Conservation (phyloP, 2,329 filamentous ascomycete species). For the Claviceps sp. region DNA sequence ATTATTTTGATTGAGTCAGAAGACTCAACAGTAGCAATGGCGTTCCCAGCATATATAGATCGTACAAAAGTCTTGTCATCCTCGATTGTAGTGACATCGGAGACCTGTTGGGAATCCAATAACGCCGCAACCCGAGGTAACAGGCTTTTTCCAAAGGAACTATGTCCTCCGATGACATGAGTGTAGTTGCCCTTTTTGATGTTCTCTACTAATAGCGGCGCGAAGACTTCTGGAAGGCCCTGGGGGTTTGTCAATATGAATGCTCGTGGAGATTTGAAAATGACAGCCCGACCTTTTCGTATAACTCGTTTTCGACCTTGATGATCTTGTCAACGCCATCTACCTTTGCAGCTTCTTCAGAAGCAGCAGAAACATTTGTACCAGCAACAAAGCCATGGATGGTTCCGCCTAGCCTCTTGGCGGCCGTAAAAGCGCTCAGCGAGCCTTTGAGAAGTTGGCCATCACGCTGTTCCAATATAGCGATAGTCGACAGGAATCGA, state of each 20-base stretch:
- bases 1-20: constrained; percentile 75
- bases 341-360: constrained; percentile 76
- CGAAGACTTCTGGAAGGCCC: constrained; percentile 88
- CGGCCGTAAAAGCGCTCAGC: constrained; percentile 73
- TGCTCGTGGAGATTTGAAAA: background rate
- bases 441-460: constrained; percentile 76
- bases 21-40: constrained; percentile 90
- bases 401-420: constrained; percentile 70
- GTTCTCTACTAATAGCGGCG: constrained; percentile 87
- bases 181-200: constrained; percentile 93
- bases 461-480: constrained; percentile 83
- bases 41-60: constrained; percentile 95
- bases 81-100: constrained; percentile 78
- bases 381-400: constrained; percentile 85
- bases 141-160: constrained; percentile 91
- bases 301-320: constrained; percentile 74
- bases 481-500: constrained; percentile 60
- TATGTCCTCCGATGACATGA: constrained; percentile 81
- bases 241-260: constrained; percentile 19
- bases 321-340: constrained; percentile 87
- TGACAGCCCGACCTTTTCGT: constrained; percentile 63
- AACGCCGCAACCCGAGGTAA: constrained; percentile 85
- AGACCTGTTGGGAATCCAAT: constrained; percentile 84
- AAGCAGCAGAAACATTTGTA: constrained; percentile 58
- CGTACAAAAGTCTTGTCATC: constrained; percentile 89